Evolutionary conservation across 768 basidiomycete species (phyloP).

Genomic region (Lactarius deliciosus): DNA sequence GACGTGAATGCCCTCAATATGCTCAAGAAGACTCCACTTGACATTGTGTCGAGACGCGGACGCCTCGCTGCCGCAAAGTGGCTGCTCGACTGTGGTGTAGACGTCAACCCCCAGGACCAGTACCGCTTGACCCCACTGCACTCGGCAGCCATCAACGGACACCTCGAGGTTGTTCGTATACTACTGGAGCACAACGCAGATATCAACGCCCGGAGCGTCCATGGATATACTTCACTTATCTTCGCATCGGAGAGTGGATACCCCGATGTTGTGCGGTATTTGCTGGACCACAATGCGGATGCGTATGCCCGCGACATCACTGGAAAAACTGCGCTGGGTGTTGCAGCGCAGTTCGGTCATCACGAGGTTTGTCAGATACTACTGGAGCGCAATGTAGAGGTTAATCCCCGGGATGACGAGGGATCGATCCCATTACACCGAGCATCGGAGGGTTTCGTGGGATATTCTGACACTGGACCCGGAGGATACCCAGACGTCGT

Average conservation of each 20-base stretch:
- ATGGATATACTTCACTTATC: neutral
- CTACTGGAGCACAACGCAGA: neutral
- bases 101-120: neutral
- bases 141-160: fast-evolving
- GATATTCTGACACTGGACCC: too few relatives aligned
- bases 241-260: neutral
- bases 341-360: neutral
- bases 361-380: neutral
- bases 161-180: neutral
- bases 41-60: fast-evolving
- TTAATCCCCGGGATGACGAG: neutral
- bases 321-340: neutral
- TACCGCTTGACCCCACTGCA: neutral
- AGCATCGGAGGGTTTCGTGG: too few relatives aligned
- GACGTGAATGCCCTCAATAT: neutral
- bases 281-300: neutral
- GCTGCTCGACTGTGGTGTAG: neutral
- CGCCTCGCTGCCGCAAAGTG: neutral
- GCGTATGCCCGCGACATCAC: neutral
- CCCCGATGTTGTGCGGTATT: neutral
- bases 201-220: neutral
- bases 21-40: neutral
- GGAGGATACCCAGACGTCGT: neutral
- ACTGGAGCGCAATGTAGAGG: neutral
- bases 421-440: neutral